phyloP scores from a whole-genome alignment of 2,329 filamentous ascomycete genomes.

The Trichoderma atroviride region DNA sequence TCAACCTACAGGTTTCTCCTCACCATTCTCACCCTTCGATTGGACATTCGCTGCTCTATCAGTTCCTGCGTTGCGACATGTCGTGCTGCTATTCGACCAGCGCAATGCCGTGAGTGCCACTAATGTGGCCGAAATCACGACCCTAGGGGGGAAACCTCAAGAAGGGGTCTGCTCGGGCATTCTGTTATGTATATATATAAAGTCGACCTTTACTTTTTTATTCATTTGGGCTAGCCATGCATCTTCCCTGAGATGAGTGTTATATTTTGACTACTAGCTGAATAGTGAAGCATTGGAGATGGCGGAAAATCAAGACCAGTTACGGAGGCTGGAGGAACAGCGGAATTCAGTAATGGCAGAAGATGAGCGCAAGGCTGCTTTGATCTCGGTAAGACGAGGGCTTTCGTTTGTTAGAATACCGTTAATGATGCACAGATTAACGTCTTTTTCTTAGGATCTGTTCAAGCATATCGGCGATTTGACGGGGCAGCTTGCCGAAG shows the following conservation, averaged over 20 bases:
- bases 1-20: not conserved
- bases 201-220: slow-evolving; percentile 15
- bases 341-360: slow-evolving; percentile 23
- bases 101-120: slow-evolving; percentile 20
- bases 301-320: slow-evolving; percentile 23
- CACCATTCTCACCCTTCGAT: not conserved
- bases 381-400: slow-evolving; percentile 13
- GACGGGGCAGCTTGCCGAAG: slow-evolving; percentile 20
- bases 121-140: slow-evolving; percentile 16
- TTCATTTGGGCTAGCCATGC: not conserved
- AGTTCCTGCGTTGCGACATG: slow-evolving; percentile 24
- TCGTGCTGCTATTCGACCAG: slow-evolving; percentile 26
- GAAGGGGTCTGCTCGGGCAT: not conserved
- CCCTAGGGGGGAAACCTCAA: not conserved
- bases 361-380: slow-evolving; percentile 23
- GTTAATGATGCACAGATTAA: slow-evolving; percentile 2
- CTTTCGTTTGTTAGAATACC: not conserved
- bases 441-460: slow-evolving; percentile 5
- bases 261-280: not conserved
- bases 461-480: slow-evolving; percentile 20
- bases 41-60: slow-evolving; percentile 15
- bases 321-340: slow-evolving; percentile 18
- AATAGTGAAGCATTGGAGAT: slow-evolving; percentile 10
- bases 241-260: slow-evolving; percentile 3
- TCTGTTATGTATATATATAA: slow-evolving; percentile 16